Evolutionary conservation across 2,329 filamentous ascomycete species (phyloP).

Genomic region (Alternaria gaisen): DNA sequence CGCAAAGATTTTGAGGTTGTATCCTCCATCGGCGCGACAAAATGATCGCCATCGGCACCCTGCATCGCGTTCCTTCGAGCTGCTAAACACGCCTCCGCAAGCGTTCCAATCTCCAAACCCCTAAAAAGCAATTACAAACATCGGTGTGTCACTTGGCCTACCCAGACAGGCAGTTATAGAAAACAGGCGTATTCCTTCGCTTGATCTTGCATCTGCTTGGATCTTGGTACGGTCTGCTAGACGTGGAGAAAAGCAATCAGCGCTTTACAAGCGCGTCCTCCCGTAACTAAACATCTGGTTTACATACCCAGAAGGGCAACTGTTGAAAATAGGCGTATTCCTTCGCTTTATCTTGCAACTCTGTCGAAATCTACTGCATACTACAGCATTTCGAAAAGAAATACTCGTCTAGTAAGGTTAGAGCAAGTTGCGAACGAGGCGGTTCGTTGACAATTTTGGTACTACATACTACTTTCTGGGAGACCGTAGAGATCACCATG

Average conservation of each 20-base stretch:
- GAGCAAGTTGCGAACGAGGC: not conserved
- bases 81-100: conserved; percentile 5
- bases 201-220: conserved; percentile 12
- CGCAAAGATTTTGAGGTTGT: not conserved
- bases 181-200: conserved; percentile 20
- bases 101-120: not conserved
- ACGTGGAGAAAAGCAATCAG: conserved; percentile 9
- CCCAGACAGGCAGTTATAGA: conserved; percentile 13
- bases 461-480: not conserved
- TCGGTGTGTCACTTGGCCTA: conserved; percentile 3
- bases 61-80: not conserved
- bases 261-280: not conserved
- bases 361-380: not conserved
- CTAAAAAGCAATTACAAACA: conserved; percentile 1
- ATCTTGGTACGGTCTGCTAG: conserved; percentile 3
- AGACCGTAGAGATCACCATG: not conserved
- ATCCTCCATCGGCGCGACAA: not conserved
- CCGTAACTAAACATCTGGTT: not conserved
- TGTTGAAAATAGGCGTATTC: conserved; percentile 18
- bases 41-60: not conserved
- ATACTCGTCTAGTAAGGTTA: not conserved
- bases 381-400: not conserved
- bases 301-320: conserved; percentile 5
- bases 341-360: conserved; percentile 15
- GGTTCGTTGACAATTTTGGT: not conserved